phyloP scores from a whole-genome alignment of 148 eudicot species.

The Fagopyrum esculentum region DNA sequence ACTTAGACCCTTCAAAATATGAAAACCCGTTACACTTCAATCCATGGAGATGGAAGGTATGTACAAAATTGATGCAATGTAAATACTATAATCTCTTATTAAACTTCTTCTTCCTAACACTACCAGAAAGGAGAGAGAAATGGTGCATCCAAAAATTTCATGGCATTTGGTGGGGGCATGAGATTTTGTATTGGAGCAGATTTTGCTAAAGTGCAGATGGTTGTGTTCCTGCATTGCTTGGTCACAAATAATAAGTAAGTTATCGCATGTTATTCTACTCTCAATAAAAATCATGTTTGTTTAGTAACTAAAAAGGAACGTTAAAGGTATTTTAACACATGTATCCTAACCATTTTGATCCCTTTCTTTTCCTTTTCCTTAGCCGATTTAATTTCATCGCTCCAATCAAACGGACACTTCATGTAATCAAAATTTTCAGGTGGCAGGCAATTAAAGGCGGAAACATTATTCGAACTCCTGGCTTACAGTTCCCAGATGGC shows the following conservation, averaged over 20 bases:
- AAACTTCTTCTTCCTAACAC: background rate
- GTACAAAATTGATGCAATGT: background rate
- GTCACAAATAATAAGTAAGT: constrained; percentile 76
- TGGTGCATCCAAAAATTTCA: constrained; percentile 64
- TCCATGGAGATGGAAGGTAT: constrained; percentile 91
- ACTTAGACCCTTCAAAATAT: constrained; percentile 65
- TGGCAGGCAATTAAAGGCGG: constrained; percentile 64
- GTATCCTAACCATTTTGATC: too few species aligned
- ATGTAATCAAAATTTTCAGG: constrained; percentile 26
- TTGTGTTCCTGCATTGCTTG: constrained; percentile 58
- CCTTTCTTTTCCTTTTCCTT: too few species aligned
- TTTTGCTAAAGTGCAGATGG: constrained; percentile 74
- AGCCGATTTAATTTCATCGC: too few species aligned
- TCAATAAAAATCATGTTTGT: background rate
- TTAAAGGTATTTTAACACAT: too few species aligned
- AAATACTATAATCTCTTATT: background rate
- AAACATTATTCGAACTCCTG: constrained; percentile 60
- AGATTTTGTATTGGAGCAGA: constrained; percentile 85
- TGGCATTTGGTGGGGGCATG: constrained; percentile 93
- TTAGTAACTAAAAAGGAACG: too few species aligned
- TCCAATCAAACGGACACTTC: background rate
- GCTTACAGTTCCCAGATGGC: constrained; percentile 70
- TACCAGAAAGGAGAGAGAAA: constrained; percentile 45
- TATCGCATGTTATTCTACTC: background rate
- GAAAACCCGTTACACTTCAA: constrained; percentile 70